phyloP scores from a whole-genome alignment of 116 monocot genomes.

The Papilionanthe hybrid region DNA sequence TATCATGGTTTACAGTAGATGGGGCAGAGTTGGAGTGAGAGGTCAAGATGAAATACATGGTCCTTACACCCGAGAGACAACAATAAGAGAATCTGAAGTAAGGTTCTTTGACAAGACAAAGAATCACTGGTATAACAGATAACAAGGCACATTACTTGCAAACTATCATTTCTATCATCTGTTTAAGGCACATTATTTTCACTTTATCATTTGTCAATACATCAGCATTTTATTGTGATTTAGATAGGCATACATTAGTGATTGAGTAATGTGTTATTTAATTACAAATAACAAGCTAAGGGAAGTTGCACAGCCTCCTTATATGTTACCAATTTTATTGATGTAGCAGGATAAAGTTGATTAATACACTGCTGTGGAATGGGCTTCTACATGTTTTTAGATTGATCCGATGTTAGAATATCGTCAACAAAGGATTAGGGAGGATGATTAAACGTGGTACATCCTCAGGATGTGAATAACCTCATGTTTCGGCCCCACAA shows the following conservation, averaged over 20 bases:
- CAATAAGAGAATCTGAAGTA: conserved; percentile 54
- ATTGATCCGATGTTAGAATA: too few species aligned
- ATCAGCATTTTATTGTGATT: too few species aligned
- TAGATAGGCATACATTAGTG: too few species aligned
- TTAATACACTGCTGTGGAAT: background rate
- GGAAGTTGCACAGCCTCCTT: background rate
- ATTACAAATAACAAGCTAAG: too few species aligned
- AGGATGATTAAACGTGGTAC: too few species aligned
- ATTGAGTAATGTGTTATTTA: too few species aligned
- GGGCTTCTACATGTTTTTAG: too few species aligned
- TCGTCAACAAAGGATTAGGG: too few species aligned
- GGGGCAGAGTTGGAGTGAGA: conserved; percentile 91
- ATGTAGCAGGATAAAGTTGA: background rate
- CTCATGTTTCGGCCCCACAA: too few species aligned
- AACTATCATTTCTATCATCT: conserved; percentile 9
- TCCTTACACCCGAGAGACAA: conserved; percentile 45
- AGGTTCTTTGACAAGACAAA: conserved; percentile 81
- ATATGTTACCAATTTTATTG: background rate
- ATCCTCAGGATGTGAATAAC: too few species aligned
- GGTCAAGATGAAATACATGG: conserved; percentile 82
- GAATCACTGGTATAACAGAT: conserved; percentile 60
- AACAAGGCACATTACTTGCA: conserved; percentile 57
- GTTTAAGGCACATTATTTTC: background rate
- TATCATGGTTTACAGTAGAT: conserved; percentile 82
- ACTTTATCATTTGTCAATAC: background rate